Conservation (phyloP, 2,329 filamentous ascomycete genomes). For the Nigrograna mackinnonii region DNA sequence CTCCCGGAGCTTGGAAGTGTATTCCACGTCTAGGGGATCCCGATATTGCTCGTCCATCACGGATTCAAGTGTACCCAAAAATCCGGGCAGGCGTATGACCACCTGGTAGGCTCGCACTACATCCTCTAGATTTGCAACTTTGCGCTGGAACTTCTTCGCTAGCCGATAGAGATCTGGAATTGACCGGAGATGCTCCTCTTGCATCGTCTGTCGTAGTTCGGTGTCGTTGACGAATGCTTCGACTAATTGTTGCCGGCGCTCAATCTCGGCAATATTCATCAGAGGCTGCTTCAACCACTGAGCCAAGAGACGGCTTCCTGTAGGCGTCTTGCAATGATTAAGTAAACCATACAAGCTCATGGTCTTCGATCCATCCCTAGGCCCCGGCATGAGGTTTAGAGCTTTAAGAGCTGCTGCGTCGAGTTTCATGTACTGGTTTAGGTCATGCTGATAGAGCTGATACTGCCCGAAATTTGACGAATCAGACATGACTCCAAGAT, state of each 20-base stretch:
- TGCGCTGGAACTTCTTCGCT: slow-evolving; percentile 92
- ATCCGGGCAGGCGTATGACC: slow-evolving; percentile 85
- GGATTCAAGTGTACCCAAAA: slow-evolving; percentile 84
- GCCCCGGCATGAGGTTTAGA: slow-evolving; percentile 95
- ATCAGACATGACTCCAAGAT: slow-evolving; percentile 87
- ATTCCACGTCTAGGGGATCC: slow-evolving; percentile 81
- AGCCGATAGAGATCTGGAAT: slow-evolving; percentile 94
- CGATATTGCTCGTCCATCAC: slow-evolving; percentile 96
- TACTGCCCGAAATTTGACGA: slow-evolving; percentile 96
- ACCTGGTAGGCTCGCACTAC: slow-evolving; percentile 96
- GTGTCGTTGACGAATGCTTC: slow-evolving; percentile 95
- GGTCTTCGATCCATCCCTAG: slow-evolving; percentile 90
- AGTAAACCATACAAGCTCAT: slow-evolving; percentile 95
- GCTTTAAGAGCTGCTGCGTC: slow-evolving; percentile 93
- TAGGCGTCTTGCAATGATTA: slow-evolving; percentile 96
- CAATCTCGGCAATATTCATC: slow-evolving; percentile 88
- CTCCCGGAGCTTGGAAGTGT: slow-evolving; percentile 77
- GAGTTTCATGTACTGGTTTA: slow-evolving; percentile 97
- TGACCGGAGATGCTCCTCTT: slow-evolving; percentile 90
- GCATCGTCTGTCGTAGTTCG: slow-evolving; percentile 90
- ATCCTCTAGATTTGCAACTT: slow-evolving; percentile 89
- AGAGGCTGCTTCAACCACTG: slow-evolving; percentile 98
- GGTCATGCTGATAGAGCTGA: slow-evolving; percentile 93
- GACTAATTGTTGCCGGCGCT: slow-evolving; percentile 88
- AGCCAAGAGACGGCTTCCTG: slow-evolving; percentile 84